Conservation (phyloP, 306 rosid species). For the Amphicarpaea edgeworthii region DNA sequence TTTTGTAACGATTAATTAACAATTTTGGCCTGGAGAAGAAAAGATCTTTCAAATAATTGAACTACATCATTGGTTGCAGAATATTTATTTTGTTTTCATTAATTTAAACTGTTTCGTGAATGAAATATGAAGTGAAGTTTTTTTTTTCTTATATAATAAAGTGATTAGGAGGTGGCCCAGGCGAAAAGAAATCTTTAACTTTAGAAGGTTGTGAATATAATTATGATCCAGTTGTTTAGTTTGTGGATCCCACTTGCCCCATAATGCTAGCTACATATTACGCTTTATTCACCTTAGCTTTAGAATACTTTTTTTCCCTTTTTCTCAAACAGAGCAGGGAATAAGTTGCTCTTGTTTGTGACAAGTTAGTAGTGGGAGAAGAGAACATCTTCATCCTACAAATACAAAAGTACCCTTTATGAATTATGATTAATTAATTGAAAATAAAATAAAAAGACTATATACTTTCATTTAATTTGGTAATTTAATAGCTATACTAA, state of each 20-base stretch:
- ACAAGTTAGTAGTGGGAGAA: constrained; percentile 43
- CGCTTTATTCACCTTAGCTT: constrained; percentile 55
- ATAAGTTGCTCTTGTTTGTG: constrained; percentile 38
- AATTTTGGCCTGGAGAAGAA: not conserved
- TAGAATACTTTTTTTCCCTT: constrained; percentile 20
- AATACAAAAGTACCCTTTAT: constrained; percentile 45
- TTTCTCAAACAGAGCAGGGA: constrained; percentile 46
- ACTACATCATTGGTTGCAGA: constrained; percentile 44
- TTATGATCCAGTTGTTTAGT: constrained; percentile 62
- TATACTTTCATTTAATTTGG: not conserved
- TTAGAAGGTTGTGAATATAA: constrained; percentile 60
- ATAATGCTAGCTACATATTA: constrained; percentile 32
- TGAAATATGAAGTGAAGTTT: constrained; percentile 40
- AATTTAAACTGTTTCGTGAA: constrained; percentile 42
- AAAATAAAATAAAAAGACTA: too few relatives aligned
- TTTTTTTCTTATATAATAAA: constrained; percentile 11
- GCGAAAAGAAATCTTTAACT: constrained; percentile 46
- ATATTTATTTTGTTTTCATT: constrained; percentile 41
- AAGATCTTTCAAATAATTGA: constrained; percentile 37
- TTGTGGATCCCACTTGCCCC: constrained; percentile 55
- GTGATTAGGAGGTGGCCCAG: constrained; percentile 50
- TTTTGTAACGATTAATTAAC: not conserved
- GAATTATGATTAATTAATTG: not conserved
- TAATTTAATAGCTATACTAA: not conserved
- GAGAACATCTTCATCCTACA: constrained; percentile 44